Percentiles rank a stretch among this genome's conserved stretches.
Evolutionary conservation across 768 basidiomycete species (phyloP).

Genomic region (Gyrodon lividus): DNA sequence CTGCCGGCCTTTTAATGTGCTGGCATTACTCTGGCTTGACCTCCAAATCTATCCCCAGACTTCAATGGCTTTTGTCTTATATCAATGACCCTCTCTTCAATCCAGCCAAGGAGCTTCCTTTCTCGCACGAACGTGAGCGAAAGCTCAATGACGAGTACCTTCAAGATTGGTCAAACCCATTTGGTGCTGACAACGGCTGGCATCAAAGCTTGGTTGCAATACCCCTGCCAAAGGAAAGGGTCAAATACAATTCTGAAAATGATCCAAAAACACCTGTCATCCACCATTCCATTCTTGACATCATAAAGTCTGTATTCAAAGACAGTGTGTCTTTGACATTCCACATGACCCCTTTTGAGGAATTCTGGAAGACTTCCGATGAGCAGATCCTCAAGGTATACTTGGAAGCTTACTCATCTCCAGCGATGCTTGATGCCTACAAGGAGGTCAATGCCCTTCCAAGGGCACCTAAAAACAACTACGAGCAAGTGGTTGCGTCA

Average conservation of each 20-base stretch:
- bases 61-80: conserved; percentile 26
- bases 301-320: not conserved
- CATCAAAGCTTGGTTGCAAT: not conserved
- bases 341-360: conserved; percentile 1
- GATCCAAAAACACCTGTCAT: not conserved
- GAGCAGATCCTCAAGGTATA: not conserved
- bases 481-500: conserved; percentile 7
- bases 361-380: conserved; percentile 1
- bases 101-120: conserved; percentile 14
- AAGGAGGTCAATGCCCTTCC: not conserved
- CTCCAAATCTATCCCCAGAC: conserved; percentile 26
- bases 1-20: conserved; percentile 27
- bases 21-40: conserved; percentile 33
- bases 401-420: not conserved
- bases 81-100: conserved; percentile 23
- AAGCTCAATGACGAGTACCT: not conserved
- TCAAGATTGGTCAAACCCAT: conserved; percentile 3
- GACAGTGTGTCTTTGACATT: not conserved
- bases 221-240: conserved; percentile 1
- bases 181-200: conserved; percentile 9
- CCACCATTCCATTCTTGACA: not conserved
- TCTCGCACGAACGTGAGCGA: conserved; percentile 8
- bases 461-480: not conserved
- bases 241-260: not conserved
- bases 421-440: not conserved